These are phyloP conservation scores for Leccinum holopus DNA, from an alignment of 1,284 basidiomycete species.

Conservation along the genomic window DNA sequence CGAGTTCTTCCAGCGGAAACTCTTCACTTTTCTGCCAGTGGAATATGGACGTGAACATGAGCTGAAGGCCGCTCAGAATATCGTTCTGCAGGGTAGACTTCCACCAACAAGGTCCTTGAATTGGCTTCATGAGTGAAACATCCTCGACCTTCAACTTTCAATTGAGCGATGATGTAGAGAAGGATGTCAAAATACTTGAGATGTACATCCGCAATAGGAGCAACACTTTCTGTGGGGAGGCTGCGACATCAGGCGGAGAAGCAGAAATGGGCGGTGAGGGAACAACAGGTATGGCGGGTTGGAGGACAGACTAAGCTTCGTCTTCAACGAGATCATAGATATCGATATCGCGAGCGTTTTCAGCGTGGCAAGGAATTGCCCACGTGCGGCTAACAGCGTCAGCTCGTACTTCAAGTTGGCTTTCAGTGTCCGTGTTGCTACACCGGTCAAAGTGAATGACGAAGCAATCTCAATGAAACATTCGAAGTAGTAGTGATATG, in stretches of 20 bases:
- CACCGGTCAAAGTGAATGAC: no score
- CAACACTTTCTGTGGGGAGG: conserved; percentile 62
- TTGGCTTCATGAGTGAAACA: conserved; percentile 87
- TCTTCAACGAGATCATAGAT: conserved; percentile 99
- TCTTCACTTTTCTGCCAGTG: conserved; percentile 90
- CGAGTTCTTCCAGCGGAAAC: conserved; percentile 93
- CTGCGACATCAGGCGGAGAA: conserved; percentile 44
- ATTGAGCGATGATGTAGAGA: conserved; percentile 85
- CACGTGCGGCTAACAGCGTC: conserved; percentile 81
- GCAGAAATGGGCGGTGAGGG: conserved; percentile 46
- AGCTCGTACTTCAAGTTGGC: conserved; percentile 81
- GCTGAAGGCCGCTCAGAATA: conserved; percentile 89
- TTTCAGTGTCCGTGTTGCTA: no score
- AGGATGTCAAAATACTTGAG: conserved; percentile 92
- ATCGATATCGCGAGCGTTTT: conserved; percentile 80
- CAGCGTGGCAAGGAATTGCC: conserved; percentile 88
- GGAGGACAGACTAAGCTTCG: conserved; percentile 50
- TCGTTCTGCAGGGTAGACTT: conserved; percentile 97
- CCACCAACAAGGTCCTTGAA: conserved; percentile 97
- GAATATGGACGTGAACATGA: conserved; percentile 87
- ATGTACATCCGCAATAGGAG: conserved; percentile 84
- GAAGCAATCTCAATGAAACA: no score
- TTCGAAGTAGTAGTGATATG: no score
- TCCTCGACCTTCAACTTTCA: conserved; percentile 85
- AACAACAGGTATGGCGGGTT: conserved; percentile 41